A percentile compares a stretch with the other conserved stretches of the same genome.
phyloP scores from a whole-genome alignment of 2,329 filamentous ascomycete genomes.

The Botrytis pseudocinerea region DNA sequence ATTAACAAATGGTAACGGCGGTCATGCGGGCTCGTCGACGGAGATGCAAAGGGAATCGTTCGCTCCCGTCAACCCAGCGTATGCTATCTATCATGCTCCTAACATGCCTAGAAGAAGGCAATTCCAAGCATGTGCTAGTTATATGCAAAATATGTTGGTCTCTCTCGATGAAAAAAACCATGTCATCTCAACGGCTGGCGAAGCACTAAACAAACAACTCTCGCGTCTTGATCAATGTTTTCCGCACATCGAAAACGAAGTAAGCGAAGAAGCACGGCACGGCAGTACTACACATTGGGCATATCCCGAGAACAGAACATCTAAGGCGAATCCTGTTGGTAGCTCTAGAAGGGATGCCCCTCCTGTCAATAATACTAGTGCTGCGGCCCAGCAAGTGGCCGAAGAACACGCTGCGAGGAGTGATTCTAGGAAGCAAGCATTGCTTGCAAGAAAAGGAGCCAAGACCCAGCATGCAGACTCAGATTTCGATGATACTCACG shows the following conservation, averaged over 20 bases:
- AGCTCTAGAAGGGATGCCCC: conserved; percentile 77
- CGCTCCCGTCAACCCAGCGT: conserved; percentile 41
- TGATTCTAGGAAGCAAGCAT: conserved; percentile 79
- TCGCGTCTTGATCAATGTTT: conserved; percentile 83
- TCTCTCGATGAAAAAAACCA: conserved; percentile 98
- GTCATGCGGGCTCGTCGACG: conserved; percentile 31
- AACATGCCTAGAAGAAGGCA: conserved; percentile 69
- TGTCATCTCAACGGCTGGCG: conserved; percentile 88
- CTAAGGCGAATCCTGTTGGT: conserved; percentile 65
- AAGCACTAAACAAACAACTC: conserved; percentile 83
- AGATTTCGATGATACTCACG: conserved; percentile 71
- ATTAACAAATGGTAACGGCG: conserved; percentile 36
- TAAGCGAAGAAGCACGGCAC: conserved; percentile 91
- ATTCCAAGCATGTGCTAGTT: conserved; percentile 75
- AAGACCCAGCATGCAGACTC: conserved; percentile 66
- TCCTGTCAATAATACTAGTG: conserved; percentile 65
- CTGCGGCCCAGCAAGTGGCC: conserved; percentile 75
- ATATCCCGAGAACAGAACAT: conserved; percentile 79
- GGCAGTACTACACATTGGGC: conserved; percentile 94
- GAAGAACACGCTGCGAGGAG: conserved; percentile 82
- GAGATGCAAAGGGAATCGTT: conserved; percentile 22
- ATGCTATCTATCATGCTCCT: conserved; percentile 53
- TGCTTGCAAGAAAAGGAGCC: conserved; percentile 64
- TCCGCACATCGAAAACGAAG: conserved; percentile 81
- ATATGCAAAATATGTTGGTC: conserved; percentile 80